A percentile compares a stretch with the other conserved stretches of the same genome.
Conservation (phyloP, 2,329 filamentous ascomycete species). For the Dactylonectria macrodidyma region DNA sequence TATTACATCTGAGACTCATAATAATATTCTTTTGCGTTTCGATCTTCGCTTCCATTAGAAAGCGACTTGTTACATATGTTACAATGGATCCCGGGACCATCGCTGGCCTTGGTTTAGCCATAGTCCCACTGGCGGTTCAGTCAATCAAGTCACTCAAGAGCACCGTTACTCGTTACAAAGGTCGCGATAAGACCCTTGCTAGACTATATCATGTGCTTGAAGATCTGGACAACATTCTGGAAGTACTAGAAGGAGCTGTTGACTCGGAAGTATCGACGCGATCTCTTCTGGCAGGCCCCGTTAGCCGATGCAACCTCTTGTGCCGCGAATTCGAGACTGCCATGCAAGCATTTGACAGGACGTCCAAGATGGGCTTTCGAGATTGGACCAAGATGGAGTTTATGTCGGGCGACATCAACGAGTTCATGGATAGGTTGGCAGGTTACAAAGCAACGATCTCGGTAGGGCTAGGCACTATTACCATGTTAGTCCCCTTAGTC, state of each 20-base stretch:
- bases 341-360: constrained; percentile 53
- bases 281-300: constrained; percentile 53
- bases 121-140: constrained; percentile 53
- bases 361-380: constrained; percentile 52
- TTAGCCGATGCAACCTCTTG: constrained; percentile 54
- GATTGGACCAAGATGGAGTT: constrained; percentile 60
- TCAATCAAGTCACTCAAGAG: constrained; percentile 52
- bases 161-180: constrained; percentile 52
- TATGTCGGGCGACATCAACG: constrained; percentile 56
- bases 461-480: constrained; percentile 54
- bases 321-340: constrained; percentile 55
- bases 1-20: not conserved
- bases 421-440: constrained; percentile 56
- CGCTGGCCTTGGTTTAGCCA: constrained; percentile 50
- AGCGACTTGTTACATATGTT: not conserved
- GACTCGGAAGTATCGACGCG: constrained; percentile 44
- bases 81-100: constrained; percentile 53
- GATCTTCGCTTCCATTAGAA: not conserved
- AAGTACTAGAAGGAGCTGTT: constrained; percentile 45
- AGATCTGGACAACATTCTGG: constrained; percentile 52
- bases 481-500: constrained; percentile 48
- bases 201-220: constrained; percentile 53
- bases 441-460: constrained; percentile 58
- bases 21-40: not conserved
- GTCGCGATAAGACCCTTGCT: constrained; percentile 52